A percentile compares a stretch with the other conserved stretches of the same genome.
Evolutionary conservation across 1,139 yeast genomes (phyloP).

Genomic region (Diutina siamensis): DNA sequence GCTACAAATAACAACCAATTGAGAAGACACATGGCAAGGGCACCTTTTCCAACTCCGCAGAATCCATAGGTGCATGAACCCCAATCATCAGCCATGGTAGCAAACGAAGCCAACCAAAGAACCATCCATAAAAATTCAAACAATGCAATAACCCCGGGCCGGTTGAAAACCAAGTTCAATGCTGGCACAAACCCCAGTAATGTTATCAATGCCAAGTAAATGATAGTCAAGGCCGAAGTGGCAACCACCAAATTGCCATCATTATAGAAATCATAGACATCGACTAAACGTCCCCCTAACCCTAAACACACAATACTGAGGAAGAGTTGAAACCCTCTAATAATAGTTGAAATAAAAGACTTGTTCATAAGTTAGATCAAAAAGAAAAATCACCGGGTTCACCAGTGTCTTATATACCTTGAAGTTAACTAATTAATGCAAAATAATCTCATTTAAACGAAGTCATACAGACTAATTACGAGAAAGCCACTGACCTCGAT

Average conservation of each 20-base stretch:
- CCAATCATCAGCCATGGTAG: neutral
- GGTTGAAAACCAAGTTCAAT: neutral
- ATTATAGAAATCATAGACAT: neutral
- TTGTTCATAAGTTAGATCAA: neutral
- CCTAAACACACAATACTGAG: constrained; percentile 1
- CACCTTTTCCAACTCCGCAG: neutral
- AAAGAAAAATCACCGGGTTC: neutral
- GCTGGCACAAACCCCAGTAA: neutral
- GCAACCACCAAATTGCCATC: neutral
- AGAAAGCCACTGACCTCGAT: no score
- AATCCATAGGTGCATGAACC: neutral
- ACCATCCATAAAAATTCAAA: neutral
- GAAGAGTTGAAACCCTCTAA: neutral
- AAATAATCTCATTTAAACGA: no score
- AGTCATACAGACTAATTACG: no score
- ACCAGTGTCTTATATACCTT: no score
- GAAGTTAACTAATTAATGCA: no score
- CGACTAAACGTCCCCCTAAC: neutral
- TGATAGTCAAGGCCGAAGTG: neutral
- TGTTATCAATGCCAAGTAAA: neutral
- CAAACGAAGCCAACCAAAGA: neutral
- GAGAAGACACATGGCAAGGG: neutral
- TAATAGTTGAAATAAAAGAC: neutral
- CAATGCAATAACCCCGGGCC: neutral
- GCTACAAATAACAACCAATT: neutral